Conservation (phyloP, 1,139 yeast genomes). For the Geotrichum klebahnii region DNA sequence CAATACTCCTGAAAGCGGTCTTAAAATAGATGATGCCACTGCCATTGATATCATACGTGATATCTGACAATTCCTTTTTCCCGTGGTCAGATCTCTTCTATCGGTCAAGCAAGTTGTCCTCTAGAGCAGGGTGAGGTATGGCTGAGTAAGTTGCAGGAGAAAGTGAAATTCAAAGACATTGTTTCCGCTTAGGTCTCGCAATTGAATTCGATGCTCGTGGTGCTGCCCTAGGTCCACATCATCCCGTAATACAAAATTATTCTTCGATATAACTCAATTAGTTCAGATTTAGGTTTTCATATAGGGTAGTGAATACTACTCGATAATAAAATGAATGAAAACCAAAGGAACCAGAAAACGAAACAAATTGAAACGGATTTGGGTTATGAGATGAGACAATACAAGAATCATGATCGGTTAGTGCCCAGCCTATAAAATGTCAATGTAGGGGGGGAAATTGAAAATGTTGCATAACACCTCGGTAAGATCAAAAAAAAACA, state of each 20-base stretch:
- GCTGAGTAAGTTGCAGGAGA: not conserved
- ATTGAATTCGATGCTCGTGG: not conserved
- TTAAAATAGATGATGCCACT: conserved; percentile 84
- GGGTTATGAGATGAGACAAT: no score
- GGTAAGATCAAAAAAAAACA: no score
- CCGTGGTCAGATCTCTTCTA: conserved; percentile 91
- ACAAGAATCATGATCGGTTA: no score
- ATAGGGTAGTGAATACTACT: no score
- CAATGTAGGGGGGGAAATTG: no score
- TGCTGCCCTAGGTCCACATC: not conserved
- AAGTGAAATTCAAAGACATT: not conserved
- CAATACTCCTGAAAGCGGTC: conserved; percentile 59
- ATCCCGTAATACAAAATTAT: not conserved
- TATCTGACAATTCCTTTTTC: conserved; percentile 92
- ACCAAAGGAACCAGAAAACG: no score
- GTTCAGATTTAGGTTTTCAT: no score
- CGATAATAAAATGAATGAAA: no score
- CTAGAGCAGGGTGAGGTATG: conserved; percentile 51
- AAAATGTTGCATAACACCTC: no score
- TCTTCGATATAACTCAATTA: not conserved
- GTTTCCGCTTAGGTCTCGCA: not conserved
- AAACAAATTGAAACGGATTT: no score
- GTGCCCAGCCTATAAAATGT: no score
- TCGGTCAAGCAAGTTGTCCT: conserved; percentile 86
- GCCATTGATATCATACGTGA: conserved; percentile 96